These are phyloP conservation scores for Trifolium dubium DNA, from an alignment of 306 rosid genomes.

Conservation along the genomic window DNA sequence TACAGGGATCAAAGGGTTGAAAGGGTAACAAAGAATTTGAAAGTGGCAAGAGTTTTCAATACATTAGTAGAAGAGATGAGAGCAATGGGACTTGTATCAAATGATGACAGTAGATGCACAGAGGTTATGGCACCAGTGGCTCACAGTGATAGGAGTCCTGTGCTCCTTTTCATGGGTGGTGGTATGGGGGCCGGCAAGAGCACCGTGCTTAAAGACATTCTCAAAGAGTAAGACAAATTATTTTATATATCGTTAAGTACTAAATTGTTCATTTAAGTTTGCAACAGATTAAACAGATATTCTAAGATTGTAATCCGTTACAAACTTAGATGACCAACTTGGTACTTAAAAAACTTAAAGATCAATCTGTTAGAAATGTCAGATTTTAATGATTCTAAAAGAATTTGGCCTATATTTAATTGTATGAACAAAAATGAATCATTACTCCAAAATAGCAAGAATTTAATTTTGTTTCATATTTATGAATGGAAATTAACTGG, in stretches of 20 bases:
- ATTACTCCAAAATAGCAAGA: constrained; percentile 12
- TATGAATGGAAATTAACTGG: constrained; percentile 55
- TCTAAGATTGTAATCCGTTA: too few species aligned
- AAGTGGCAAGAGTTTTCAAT: constrained; percentile 91
- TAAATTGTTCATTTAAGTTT: too few species aligned
- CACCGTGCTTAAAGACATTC: constrained; percentile 91
- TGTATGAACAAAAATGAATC: constrained; percentile 3
- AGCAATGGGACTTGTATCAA: constrained; percentile 84
- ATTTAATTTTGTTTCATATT: constrained; percentile 32
- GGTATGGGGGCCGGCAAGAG: constrained; percentile 99
- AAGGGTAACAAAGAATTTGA: constrained; percentile 88
- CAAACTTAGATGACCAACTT: too few species aligned
- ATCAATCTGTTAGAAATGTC: too few species aligned
- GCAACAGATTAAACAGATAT: too few species aligned
- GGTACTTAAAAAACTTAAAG: too few species aligned
- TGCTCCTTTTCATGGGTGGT: constrained; percentile 97
- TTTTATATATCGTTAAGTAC: too few species aligned
- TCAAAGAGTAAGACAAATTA: constrained; percentile 75
- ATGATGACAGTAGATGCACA: constrained; percentile 83
- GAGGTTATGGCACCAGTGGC: constrained; percentile 99
- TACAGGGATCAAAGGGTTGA: constrained; percentile 87
- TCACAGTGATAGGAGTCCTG: constrained; percentile 88
- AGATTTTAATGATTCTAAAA: too few species aligned
- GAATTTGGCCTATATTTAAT: not conserved
- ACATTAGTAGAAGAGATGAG: constrained; percentile 94